Evolutionary conservation across 2,329 filamentous ascomycete species (phyloP), one percentile per base, ranked within the genome.

Genomic region (Saccharata proteae): DNA sequence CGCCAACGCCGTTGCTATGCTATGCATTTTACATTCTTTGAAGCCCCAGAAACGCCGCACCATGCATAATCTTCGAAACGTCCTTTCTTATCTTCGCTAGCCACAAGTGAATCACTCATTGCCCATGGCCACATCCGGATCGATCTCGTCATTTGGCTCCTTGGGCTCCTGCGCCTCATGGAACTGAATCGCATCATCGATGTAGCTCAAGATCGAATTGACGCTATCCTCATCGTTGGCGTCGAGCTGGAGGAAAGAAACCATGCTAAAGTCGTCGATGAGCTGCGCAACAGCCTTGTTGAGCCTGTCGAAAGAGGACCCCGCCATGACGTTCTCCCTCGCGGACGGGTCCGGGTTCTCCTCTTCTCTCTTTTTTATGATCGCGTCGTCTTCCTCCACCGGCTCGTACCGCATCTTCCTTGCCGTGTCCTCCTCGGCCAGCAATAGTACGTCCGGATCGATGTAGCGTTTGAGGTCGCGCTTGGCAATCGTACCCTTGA

Each of bases 191-290:
- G 82, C 81, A 58, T 94, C 84, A 53, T 94, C 86, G 44, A 94
- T 90, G 59, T 92, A 84, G 63, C 84, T 93, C 44, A 94, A 58
- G 16, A 93, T 78, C 2, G 69, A 76, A 1, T 71, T 78, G 4
- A 96, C 77, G 49, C 88, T 96, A 46, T 96, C 85, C 59, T 96
- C 88, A 46, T 93, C 77, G 42, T 90, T 80, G 16, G 78, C 80
- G 49, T 96, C 82, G 26, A 96, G 65, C 60, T 86, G 83, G 35
- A 94, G 65, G 52, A 93, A 98, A 28, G 82, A 93, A 9, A 98
- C 83, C 83, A 98, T 92, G 61, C 85, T 93, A 60, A 94, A 98
- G 56, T 84, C 90, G 55, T 96, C 90, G 42, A 98, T 93, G 41
- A 98, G 63, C 32, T 81, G 74, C 1, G 82, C 90, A 4, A 98